Conservation (phyloP, 768 basidiomycete genomes). For the Tulasnella sp. region DNA sequence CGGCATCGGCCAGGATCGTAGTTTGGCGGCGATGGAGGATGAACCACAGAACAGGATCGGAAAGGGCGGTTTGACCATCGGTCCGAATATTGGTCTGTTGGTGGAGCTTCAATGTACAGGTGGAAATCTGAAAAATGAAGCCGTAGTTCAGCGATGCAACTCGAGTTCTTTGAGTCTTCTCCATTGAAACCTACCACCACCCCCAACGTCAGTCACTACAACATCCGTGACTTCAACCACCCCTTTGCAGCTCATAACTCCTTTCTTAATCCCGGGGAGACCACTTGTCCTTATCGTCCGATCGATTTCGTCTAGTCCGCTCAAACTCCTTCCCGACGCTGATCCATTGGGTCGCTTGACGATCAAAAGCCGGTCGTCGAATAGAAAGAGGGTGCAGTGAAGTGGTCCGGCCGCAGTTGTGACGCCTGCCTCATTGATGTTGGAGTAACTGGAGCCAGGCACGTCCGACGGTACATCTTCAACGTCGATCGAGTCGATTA, state of each 20-base stretch:
- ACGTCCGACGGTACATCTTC: conserved; percentile 49
- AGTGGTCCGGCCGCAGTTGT: conserved; percentile 40
- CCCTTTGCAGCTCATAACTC: conserved; percentile 74
- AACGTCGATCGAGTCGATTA: conserved; percentile 88
- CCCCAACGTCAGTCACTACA: conserved; percentile 68
- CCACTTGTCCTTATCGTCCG: conserved; percentile 49
- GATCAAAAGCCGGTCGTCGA: conserved; percentile 89
- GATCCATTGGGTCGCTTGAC: conserved; percentile 74
- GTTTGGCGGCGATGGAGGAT: conserved; percentile 58
- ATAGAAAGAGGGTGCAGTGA: conserved; percentile 84
- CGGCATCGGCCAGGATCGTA: conserved; percentile 58
- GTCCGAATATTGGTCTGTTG: conserved; percentile 63
- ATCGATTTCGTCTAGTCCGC: conserved; percentile 74
- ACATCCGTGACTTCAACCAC: conserved; percentile 79
- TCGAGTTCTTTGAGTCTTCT: conserved; percentile 8
- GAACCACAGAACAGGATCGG: conserved; percentile 68
- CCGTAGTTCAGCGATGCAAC: conserved; percentile 16
- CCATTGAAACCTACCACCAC: conserved; percentile 51
- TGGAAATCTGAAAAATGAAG: conserved; percentile 57
- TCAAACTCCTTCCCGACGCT: conserved; percentile 62
- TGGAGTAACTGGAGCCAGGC: conserved; percentile 24
- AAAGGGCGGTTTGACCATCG: conserved; percentile 84
- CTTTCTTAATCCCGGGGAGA: conserved; percentile 64
- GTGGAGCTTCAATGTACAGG: conserved; percentile 74
- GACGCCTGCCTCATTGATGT: conserved; percentile 45